Evolutionary conservation across 1,284 basidiomycete species (phyloP).

Genomic region (Cerioporus squamosus): DNA sequence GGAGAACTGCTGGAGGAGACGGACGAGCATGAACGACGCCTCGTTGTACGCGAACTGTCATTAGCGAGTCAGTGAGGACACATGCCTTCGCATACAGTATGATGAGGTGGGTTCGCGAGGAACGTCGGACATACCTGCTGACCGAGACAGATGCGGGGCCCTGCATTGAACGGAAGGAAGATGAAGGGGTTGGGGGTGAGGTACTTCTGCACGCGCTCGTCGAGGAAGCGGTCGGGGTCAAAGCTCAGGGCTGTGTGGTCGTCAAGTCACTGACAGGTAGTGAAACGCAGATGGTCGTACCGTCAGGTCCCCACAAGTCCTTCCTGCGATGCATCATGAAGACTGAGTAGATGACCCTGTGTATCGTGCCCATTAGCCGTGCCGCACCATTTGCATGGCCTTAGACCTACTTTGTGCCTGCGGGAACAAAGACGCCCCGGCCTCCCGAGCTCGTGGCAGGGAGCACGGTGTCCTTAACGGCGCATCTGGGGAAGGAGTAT

Average conservation of each 20-base stretch:
- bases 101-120: background rate
- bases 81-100: background rate
- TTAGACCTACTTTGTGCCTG: slow-evolving; percentile 47
- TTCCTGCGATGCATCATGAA: slow-evolving; percentile 65
- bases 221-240: slow-evolving; percentile 50
- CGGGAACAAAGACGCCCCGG: slow-evolving; percentile 58
- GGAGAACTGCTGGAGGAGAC: slow-evolving; percentile 64
- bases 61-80: too few relatives aligned
- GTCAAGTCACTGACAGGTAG: background rate
- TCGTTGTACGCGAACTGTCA: slow-evolving; percentile 71
- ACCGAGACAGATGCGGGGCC: slow-evolving; percentile 52
- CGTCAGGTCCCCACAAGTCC: slow-evolving; percentile 72
- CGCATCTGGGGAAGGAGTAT: slow-evolving; percentile 26
- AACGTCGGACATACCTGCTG: slow-evolving; percentile 39
- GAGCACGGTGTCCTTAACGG: slow-evolving; percentile 47
- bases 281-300: slow-evolving; percentile 30
- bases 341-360: slow-evolving; percentile 54
- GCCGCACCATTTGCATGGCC: background rate
- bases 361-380: background rate
- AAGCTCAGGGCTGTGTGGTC: slow-evolving; percentile 33
- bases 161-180: slow-evolving; percentile 54
- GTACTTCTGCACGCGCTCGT: slow-evolving; percentile 40
- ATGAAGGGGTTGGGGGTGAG: slow-evolving; percentile 48
- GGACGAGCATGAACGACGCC: slow-evolving; percentile 66
- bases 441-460: slow-evolving; percentile 44